phyloP scores from a whole-genome alignment of 805 yeast species.

The Schizosaccharomyces osmophilus region DNA sequence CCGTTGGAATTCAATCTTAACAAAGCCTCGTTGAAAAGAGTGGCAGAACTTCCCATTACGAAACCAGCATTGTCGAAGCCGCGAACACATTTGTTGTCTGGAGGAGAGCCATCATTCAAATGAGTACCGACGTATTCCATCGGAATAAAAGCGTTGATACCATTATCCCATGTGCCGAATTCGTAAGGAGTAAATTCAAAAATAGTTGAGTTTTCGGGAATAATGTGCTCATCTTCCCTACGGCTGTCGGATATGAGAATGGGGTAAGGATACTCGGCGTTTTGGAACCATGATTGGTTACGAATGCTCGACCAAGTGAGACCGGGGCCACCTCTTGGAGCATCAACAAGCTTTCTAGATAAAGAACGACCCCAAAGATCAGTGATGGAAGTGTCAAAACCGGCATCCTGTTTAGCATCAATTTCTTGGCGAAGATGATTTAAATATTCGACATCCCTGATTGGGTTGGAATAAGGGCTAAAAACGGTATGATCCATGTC shows the following conservation, averaged over 20 bases:
- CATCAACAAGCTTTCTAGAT: conserved; percentile 45
- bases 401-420: conserved; percentile 30
- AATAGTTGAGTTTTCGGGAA: conserved; percentile 42
- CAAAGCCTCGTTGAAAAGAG: conserved; percentile 11
- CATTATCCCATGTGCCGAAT: conserved; percentile 75
- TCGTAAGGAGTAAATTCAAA: conserved; percentile 32
- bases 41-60: conserved; percentile 38
- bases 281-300: conserved; percentile 32
- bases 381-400: conserved; percentile 40
- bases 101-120: conserved; percentile 34
- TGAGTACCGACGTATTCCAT: conserved; percentile 46
- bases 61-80: conserved; percentile 63
- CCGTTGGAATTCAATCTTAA: neutral
- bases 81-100: conserved; percentile 23
- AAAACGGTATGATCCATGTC: conserved; percentile 4
- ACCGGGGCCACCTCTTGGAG: conserved; percentile 38
- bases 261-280: conserved; percentile 49
- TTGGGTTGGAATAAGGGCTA: conserved; percentile 23
- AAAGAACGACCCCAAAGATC: conserved; percentile 65
- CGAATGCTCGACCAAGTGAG: conserved; percentile 33
- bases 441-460: conserved; percentile 25
- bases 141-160: conserved; percentile 38
- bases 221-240: conserved; percentile 23
- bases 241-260: conserved; percentile 28
- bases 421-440: conserved; percentile 20